Evolutionary conservation across 768 basidiomycete genomes (phyloP), one percentile per base, ranked within the genome.

Genomic region (Epithele typhae): DNA sequence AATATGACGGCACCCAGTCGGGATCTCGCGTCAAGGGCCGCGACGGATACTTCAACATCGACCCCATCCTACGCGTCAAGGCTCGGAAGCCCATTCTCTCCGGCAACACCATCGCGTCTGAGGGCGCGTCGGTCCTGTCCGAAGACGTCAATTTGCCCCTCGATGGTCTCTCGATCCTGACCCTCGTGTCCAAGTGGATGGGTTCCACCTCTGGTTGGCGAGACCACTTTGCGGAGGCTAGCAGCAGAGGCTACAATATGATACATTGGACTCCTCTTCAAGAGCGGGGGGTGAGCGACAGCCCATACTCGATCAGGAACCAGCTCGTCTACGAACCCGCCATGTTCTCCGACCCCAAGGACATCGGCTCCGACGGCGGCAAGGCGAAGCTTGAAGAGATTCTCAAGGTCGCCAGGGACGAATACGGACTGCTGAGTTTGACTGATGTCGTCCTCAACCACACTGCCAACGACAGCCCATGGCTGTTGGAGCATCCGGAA

Each of bases 371-470:
- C 35, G 75, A 80, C 38, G 76, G 73, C 1, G 85, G 85, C 14
- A 64, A 72, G 46, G 66, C 70, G 21, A 69, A 76, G 56, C 69
- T 95, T 19, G 76, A 82, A 51, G 70, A 80, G n/a, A 70, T 81
- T 18, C 68, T 96, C 23, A 75, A 72, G 53, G 59, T 79, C 12
- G 91, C 92, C 6, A 79, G 76, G 59, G 83, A 94, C 32, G 82
- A 94, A 63, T 94, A 84, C 51, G 95, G 95, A 2, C 69, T 99
- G 36, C 73, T 96, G 48, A 88, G 84, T 56, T 63, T 98, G 58
- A 98, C 91, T 1, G 96, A 99, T 62, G 88, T 99, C 42, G 96
- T 99, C 4, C 77, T 97, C 46, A 99, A 99, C 63, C 96, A 99
- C 60, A 98, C 96, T 12, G 92, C 96, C 6, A 88, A 91, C 61